Base-by-base conservation (phyloP, 177 flowering plant species). In the Tripterygium wilfordii region DNA sequence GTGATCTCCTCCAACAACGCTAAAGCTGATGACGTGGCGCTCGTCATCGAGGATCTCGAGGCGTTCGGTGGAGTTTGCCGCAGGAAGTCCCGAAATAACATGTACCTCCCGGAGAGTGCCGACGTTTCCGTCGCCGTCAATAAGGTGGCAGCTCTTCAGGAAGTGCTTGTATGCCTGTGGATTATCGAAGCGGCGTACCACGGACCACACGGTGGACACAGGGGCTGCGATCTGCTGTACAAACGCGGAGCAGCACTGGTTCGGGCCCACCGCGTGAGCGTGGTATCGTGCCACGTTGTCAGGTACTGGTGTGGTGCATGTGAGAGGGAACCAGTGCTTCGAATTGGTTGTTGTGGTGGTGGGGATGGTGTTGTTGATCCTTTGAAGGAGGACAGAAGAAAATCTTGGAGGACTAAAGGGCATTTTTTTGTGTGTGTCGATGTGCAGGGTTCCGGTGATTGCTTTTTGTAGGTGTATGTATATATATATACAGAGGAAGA, bases 41-140 rank as follows among this genome's bases (percentile, higher is more conserved):
- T 73, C 69, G 22, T 74, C 82, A 54, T 77, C 78, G 18, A 77
- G 70, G 55, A 68, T 63, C 56, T 77, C 82, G 17, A 77, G 78
- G 5, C 74, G 56, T 49, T 77, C 82, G 16, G 66, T 73, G 69
- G 72, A 65, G n/a, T 23, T 45, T 2, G 23, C 69, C 1, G 82
- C 78, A 8, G 82, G 82, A 18, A 77, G 71, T 3, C 82, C 82
- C 7, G 82, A 77, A 10, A 77, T 63, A 40, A 73, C 71, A 29
- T 50, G 66, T 31, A 77, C 72, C 53, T 70, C 68, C 9, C 82
- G 71, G 36, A 77, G 57, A 21, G 68, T 70, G 8, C 82, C 82
- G 5, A 73, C 72, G 51, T 50, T 51, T 30, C 76, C 82, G 47
- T 63, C 69, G 18, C 75, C 82, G 44, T 46, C 46, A 42, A 77